These are phyloP conservation scores for Colletotrichum liriopes DNA, from an alignment of 2,329 filamentous ascomycete species.

Conservation along the genomic window DNA sequence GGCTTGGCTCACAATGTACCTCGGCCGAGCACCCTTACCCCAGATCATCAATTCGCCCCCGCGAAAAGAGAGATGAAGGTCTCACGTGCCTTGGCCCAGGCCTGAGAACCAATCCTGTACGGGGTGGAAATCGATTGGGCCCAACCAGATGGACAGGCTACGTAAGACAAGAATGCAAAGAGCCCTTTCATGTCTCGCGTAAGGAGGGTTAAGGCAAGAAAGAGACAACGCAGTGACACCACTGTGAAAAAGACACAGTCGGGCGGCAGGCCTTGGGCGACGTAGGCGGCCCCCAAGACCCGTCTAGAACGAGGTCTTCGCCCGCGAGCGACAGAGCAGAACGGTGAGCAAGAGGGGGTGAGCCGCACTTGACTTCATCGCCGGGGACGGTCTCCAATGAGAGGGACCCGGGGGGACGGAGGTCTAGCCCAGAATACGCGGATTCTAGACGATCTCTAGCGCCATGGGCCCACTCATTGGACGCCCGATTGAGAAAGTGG, in stretches of 20 bases:
- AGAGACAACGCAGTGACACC: not conserved
- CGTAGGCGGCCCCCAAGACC: constrained; percentile 3
- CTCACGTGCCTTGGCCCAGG: not conserved
- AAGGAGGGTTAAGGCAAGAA: not conserved
- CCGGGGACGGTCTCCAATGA: constrained; percentile 27
- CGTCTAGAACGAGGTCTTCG: constrained; percentile 16
- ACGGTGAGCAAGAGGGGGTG: not conserved
- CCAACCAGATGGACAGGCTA: not conserved
- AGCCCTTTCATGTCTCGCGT: not conserved
- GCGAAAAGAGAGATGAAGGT: not conserved
- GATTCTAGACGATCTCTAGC: constrained; percentile 38
- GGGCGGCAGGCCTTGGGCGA: constrained; percentile 29
- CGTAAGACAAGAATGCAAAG: not conserved
- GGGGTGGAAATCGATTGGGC: not conserved
- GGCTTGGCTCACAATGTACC: not conserved
- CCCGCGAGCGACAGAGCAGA: not conserved
- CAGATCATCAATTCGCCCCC: not conserved
- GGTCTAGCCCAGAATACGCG: constrained; percentile 31
- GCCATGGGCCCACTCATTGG: constrained; percentile 22
- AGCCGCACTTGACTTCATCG: constrained; percentile 39
- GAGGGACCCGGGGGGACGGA: constrained; percentile 19
- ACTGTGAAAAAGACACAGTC: not conserved
- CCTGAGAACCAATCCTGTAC: not conserved
- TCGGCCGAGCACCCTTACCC: not conserved
- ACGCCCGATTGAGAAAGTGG: not conserved